A percentile compares a stretch with the other conserved stretches of the same genome.
phyloP scores from a whole-genome alignment of 2,329 filamentous ascomycete species.

The Ophiocordyceps camponoti-rufipedis region DNA sequence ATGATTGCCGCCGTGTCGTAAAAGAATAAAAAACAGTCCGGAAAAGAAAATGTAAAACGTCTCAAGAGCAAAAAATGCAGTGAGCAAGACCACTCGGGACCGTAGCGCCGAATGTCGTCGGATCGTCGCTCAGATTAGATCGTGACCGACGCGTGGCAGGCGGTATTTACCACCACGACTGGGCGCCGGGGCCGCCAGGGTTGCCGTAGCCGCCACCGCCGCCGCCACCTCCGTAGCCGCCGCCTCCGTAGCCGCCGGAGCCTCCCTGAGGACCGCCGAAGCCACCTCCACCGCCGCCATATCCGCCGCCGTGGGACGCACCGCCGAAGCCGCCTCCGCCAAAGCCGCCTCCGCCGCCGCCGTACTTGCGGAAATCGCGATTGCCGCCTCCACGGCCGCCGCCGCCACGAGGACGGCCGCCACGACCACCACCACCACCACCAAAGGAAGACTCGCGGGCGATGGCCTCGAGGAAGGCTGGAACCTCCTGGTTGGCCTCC shows the following conservation, averaged over 20 bases:
- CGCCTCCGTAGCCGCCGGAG: conserved; percentile 20
- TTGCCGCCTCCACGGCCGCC: conserved; percentile 57
- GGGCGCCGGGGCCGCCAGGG: conserved; percentile 49
- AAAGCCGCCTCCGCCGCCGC: conserved; percentile 32
- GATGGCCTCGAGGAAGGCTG: conserved; percentile 88
- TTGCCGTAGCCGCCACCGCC: conserved; percentile 38
- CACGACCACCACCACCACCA: conserved; percentile 46
- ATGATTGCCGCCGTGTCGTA: conserved; percentile 23
- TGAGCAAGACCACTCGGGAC: conserved; percentile 5
- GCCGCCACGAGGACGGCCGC: conserved; percentile 33
- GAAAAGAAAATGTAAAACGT: conserved; percentile 7
- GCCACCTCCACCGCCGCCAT: conserved; percentile 23
- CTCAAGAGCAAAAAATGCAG: conserved; percentile 5
- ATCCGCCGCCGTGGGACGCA: conserved; percentile 14
- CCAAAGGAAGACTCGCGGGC: conserved; percentile 84
- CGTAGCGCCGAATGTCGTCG: conserved; percentile 1
- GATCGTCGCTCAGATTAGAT: neutral
- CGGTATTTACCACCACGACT: conserved; percentile 45
- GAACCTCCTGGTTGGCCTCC: conserved; percentile 96
- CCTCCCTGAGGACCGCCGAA: conserved; percentile 15
- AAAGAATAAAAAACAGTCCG: conserved; percentile 6
- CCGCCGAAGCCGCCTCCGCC: conserved; percentile 22
- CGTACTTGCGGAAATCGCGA: conserved; percentile 79
- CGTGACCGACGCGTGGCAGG: neutral
- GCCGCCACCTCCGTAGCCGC: conserved; percentile 21